Conservation (phyloP, 129 eudicot genomes). For the Kitagawia praeruptora region DNA sequence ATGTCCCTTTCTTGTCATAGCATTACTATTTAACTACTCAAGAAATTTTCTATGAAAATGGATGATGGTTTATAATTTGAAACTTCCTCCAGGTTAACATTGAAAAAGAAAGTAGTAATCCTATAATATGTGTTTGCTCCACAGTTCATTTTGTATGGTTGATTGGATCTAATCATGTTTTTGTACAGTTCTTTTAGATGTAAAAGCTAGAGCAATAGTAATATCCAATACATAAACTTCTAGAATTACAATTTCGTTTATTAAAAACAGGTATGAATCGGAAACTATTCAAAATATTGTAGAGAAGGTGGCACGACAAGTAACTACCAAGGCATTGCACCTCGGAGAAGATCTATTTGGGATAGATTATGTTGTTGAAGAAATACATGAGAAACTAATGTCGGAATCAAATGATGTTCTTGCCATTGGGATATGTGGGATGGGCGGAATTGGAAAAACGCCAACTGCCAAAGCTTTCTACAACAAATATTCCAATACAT, state of each 20-base stretch:
- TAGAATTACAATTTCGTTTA: too few relatives aligned
- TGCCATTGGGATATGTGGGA: slow-evolving; percentile 14
- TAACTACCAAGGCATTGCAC: not conserved
- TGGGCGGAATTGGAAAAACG: slow-evolving; percentile 33
- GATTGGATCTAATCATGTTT: too few relatives aligned
- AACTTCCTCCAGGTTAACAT: too few relatives aligned
- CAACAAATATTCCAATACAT: not conserved
- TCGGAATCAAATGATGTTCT: not conserved
- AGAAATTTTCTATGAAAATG: too few relatives aligned
- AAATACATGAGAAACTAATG: not conserved
- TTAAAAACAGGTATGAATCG: not conserved
- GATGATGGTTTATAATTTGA: too few relatives aligned
- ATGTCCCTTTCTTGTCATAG: too few relatives aligned
- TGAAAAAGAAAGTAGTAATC: too few relatives aligned
- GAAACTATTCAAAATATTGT: not conserved
- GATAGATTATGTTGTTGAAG: not conserved
- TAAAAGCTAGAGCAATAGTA: too few relatives aligned
- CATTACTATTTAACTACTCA: too few relatives aligned
- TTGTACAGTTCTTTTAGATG: too few relatives aligned
- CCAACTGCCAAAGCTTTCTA: slow-evolving; percentile 6
- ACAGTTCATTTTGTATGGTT: too few relatives aligned
- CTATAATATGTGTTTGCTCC: too few relatives aligned
- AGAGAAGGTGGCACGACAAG: not conserved
- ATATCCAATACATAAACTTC: not conserved
- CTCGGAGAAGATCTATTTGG: not conserved